Base-by-base conservation (phyloP, 768 basidiomycete genomes). In the Boletus pseudopeckii region DNA sequence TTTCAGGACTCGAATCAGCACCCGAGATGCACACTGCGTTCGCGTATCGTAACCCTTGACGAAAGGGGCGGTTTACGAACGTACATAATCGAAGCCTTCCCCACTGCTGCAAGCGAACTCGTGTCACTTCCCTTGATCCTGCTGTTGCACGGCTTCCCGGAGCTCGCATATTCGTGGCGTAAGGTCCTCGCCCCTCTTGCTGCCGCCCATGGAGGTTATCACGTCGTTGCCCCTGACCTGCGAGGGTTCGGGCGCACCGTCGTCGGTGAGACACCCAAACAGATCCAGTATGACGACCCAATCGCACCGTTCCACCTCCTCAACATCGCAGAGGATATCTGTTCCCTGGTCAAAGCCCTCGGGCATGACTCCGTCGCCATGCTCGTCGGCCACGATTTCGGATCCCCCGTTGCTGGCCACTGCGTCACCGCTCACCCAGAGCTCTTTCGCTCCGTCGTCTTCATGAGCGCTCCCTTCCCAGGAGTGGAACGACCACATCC, bases 71-170 rank as follows among this genome's bases (percentile, higher is more conserved):
- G 52, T 37, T 50, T 69, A 52, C 61, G 40, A 45, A 60, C 79
- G 42, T 79, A 84, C 54, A 66, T 80, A 34, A 72, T 85, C 26
- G 81, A 84, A 57, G 80, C 78, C 8, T 54, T 60, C 33, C 74
- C 76, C 20, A 56, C 58, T 33, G 34, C 48, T 46, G 14, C 50
- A 49, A 55, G 59, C 38, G 50, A 55, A 26, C 52, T 55, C 40
- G 43, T 58, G 36, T 62, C 68, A 20, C 66, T 71, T 5, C 81
- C 79, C 1, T 73, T 86, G 14, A 60, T 85, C 43, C 50, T 86
- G 30, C 78, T 87, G 22, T 64, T 86, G 2, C 84, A 86, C 56
- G 85, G 84, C 39, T 86, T 86, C 63, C 84, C 84, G 10, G 84
- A 86, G 60, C 73, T 86, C 7, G 78, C 83, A 3, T 83, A 80